Conservation (phyloP, 164 flowering plant genomes). For the Chimonanthus salicifolius region DNA sequence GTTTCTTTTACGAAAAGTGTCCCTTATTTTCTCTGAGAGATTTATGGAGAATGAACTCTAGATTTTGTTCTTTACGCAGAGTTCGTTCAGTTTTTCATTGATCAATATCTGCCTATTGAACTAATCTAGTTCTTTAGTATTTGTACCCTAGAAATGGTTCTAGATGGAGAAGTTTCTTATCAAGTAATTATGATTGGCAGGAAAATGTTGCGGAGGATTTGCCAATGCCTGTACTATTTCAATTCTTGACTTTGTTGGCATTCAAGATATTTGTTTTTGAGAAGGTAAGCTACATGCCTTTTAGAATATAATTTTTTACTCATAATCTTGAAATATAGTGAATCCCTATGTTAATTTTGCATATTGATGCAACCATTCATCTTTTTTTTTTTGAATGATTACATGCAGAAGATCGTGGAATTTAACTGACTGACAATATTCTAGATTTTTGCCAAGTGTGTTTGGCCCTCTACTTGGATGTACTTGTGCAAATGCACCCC, state of each 20-base stretch:
- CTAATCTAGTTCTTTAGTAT: neutral
- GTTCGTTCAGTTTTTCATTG: neutral
- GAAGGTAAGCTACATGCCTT: slow-evolving; percentile 36
- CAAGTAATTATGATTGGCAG: slow-evolving; percentile 32
- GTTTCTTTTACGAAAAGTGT: too few relatives aligned
- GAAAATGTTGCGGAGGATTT: slow-evolving; percentile 53
- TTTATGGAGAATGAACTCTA: neutral
- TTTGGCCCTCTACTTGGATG: too few relatives aligned
- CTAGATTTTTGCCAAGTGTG: too few relatives aligned
- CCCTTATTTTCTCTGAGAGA: neutral
- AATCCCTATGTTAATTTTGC: too few relatives aligned
- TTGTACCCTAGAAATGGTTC: neutral
- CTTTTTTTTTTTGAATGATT: too few relatives aligned
- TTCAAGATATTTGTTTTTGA: slow-evolving; percentile 66
- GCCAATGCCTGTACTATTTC: slow-evolving; percentile 93
- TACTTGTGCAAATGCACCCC: too few relatives aligned
- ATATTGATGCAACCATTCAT: too few relatives aligned
- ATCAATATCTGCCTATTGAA: neutral
- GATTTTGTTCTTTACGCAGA: neutral
- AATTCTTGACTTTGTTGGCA: slow-evolving; percentile 79
- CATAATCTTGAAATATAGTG: too few relatives aligned
- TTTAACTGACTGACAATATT: too few relatives aligned
- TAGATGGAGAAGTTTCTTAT: slow-evolving; percentile 9
- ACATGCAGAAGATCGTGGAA: too few relatives aligned
- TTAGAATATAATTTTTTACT: neutral